phyloP scores from a whole-genome alignment of 148 eudicot species.

The Amaranthus palmeri region DNA sequence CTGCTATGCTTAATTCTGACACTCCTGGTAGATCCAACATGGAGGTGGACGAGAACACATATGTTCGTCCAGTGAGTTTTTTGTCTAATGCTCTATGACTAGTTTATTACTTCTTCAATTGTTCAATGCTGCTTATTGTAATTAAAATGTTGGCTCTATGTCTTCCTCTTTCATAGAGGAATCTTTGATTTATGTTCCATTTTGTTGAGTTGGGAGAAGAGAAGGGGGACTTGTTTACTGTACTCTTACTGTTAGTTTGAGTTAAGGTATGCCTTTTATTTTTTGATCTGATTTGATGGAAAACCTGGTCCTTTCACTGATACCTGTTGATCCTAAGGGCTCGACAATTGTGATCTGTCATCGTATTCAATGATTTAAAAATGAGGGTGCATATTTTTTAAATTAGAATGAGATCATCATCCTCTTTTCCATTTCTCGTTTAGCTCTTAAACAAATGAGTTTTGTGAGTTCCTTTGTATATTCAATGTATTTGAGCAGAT shows the following conservation, averaged over 20 bases:
- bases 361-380: neutral
- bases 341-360: neutral
- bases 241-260: too few relatives aligned
- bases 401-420: neutral
- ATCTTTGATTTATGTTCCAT: neutral
- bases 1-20: constrained; percentile 38
- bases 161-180: neutral
- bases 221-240: neutral
- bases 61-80: constrained; percentile 44
- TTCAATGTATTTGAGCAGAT: constrained; percentile 18
- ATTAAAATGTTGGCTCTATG: neutral
- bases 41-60: constrained; percentile 71
- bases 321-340: constrained; percentile 1
- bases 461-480: constrained; percentile 1
- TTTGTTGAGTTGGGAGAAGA: neutral
- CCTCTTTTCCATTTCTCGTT: neutral
- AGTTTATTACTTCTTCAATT: neutral
- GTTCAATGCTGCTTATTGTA: neutral
- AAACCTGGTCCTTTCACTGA: neutral
- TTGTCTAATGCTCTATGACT: neutral
- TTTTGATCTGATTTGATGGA: neutral
- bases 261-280: too few relatives aligned
- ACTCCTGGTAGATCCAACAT: constrained; percentile 55
- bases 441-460: neutral
- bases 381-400: neutral